Base-by-base conservation (phyloP, 768 basidiomycete genomes). In the Phallus indusiatus region DNA sequence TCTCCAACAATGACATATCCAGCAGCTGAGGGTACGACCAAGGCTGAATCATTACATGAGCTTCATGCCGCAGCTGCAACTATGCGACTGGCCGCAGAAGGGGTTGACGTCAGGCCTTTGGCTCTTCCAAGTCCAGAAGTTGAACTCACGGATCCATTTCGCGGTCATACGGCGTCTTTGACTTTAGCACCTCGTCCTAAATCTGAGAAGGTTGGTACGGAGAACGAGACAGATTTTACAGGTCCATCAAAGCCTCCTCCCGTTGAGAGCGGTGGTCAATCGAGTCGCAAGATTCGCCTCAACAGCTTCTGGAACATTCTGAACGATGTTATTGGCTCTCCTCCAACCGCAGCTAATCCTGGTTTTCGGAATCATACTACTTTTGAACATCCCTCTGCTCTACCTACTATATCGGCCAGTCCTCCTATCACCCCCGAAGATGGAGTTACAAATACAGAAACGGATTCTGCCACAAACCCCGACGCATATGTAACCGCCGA, bases 111-210 rank as follows among this genome's bases (percentile, higher is more conserved):
- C 56, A 85, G 90, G 0, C 94, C 94, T 0, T 77, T 97, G 22
- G 85, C 90, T 0, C 77, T 94, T 0, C 93, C 94, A 1, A 90
- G 87, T 11, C 94, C 94, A 0, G 94, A 97, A 67, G 85, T 88
- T 64, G 94, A 96, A 67, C 79, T 95, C 22, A 86, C 86, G 10
- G 94, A 96, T 71, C 94, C 94, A 0, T 85, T 96, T 83, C 83
- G 88, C 37, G 82, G 83, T 35, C 78, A 86, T 20, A 84, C 79
- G 9, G 76, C 86, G 22, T 74, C 81, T 9, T 22, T 59, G 79
- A 88, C 48, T 86, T 88, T 1, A 81, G 85, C 21, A 78, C 42
- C 81, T 10, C 82, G 84, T 67, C 75, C 76, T 55, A 61, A 22
- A 67, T 60, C 66, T 66, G 52, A 59, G 46, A 46, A 60, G 34